Evolutionary conservation across 768 basidiomycete genomes (phyloP).

Genomic region (Collybia sordida): DNA sequence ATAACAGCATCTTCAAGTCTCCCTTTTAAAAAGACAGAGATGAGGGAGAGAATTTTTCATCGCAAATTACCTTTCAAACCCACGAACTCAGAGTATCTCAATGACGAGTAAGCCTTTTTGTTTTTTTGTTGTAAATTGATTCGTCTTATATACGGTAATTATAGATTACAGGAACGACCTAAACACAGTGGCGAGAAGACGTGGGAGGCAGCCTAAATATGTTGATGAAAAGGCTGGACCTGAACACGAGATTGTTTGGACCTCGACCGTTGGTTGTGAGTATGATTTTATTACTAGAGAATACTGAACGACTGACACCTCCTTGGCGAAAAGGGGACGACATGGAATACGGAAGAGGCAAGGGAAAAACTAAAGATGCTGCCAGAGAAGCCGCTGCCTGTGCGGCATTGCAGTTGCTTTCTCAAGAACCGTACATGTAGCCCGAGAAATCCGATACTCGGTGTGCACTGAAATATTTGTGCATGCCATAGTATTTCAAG

Average conservation of each 20-base stretch:
- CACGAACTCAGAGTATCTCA: too few species aligned
- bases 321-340: constrained; percentile 8
- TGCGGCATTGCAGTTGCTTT: constrained; percentile 1
- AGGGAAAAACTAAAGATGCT: constrained; percentile 3
- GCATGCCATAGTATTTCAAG: too few species aligned
- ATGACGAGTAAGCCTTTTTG: too few species aligned
- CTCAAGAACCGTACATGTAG: too few species aligned
- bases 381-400: constrained; percentile 9
- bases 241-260: constrained; percentile 23
- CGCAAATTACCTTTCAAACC: too few species aligned
- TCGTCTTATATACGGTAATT: not conserved
- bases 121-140: not conserved
- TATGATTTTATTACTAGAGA: not conserved
- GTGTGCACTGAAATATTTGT: too few species aligned
- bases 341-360: constrained; percentile 11
- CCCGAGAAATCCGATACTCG: too few species aligned
- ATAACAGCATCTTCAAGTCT: too few species aligned
- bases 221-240: constrained; percentile 17
- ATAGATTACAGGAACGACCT: constrained; percentile 18
- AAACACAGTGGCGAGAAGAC: constrained; percentile 14
- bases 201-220: constrained; percentile 7
- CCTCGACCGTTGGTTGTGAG: constrained; percentile 25
- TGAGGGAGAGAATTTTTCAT: too few species aligned
- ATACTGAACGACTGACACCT: not conserved
- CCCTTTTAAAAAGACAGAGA: too few species aligned